Percentiles rank a stretch among this genome's conserved stretches.
phyloP scores from a whole-genome alignment of 371 early-diverging fungal genomes.

The Funneliformis caledonium region DNA sequence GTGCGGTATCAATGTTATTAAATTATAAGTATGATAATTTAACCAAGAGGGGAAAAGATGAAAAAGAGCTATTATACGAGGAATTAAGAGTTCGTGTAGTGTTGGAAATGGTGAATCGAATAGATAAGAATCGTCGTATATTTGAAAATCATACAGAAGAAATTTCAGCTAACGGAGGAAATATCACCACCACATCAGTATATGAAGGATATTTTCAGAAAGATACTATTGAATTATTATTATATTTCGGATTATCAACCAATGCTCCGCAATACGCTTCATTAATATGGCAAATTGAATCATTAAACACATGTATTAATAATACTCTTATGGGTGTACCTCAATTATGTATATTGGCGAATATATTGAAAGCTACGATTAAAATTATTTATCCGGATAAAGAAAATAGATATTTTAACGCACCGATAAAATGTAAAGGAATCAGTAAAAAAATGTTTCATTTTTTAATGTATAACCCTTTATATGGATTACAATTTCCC shows the following conservation, averaged over 20 bases:
- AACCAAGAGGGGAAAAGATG: not conserved
- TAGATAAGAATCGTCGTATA: not conserved
- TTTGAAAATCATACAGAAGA: constrained; percentile 13
- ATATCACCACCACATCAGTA: not conserved
- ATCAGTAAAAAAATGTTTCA: not conserved
- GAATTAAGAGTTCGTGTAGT: constrained; percentile 22
- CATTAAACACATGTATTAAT: constrained; percentile 26
- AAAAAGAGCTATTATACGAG: not conserved
- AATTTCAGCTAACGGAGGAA: constrained; percentile 5
- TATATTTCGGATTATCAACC: not conserved
- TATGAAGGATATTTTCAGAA: constrained; percentile 3
- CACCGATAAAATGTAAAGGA: constrained; percentile 9
- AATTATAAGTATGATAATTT: not conserved
- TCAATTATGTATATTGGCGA: constrained; percentile 18
- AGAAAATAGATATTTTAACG: constrained; percentile 7
- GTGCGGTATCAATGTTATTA: constrained; percentile 12
- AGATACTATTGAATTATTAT: not conserved
- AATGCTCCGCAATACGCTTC: not conserved
- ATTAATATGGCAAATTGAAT: constrained; percentile 25
- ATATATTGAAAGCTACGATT: constrained; percentile 23
- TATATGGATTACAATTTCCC: not conserved
- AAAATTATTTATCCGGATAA: constrained; percentile 8
- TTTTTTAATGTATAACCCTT: not conserved
- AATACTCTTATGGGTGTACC: not conserved
- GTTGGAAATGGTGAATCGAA: constrained; percentile 7